A percentile compares a stretch with the other conserved stretches of the same genome.
phyloP scores from a whole-genome alignment of 768 basidiomycete genomes.

The Pleurotus cornucopiae region DNA sequence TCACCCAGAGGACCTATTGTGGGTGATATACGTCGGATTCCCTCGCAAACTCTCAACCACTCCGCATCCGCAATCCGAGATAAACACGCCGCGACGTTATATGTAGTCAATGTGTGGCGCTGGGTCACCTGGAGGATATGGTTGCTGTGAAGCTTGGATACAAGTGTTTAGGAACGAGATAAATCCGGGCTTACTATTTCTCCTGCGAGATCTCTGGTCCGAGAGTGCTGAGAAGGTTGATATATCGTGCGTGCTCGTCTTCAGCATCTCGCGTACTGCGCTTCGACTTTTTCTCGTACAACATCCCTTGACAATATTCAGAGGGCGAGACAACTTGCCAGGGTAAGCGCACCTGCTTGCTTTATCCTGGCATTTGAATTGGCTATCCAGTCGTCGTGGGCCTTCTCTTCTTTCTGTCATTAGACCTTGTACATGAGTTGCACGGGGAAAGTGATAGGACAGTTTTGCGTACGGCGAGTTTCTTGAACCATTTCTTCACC shows the following conservation, averaged over 20 bases:
- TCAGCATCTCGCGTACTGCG: constrained; percentile 60
- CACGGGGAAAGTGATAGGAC: constrained; percentile 2
- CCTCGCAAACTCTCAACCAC: constrained; percentile 71
- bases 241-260: constrained; percentile 77
- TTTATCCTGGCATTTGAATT: constrained; percentile 71
- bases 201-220: constrained; percentile 79
- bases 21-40: constrained; percentile 63
- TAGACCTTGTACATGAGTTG: background rate
- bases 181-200: constrained; percentile 57
- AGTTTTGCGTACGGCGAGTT: constrained; percentile 54
- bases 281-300: constrained; percentile 79
- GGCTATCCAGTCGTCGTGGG: constrained; percentile 67
- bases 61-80: constrained; percentile 75
- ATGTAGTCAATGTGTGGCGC: constrained; percentile 53
- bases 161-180: background rate
- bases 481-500: constrained; percentile 86
- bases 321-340: background rate
- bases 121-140: constrained; percentile 62
- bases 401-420: constrained; percentile 74
- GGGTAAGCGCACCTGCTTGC: constrained; percentile 52
- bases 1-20: constrained; percentile 67
- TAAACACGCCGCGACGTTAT: constrained; percentile 58
- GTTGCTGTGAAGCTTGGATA: constrained; percentile 38
- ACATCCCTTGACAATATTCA: constrained; percentile 43
- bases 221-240: constrained; percentile 64